Evolutionary conservation across 306 rosid species (phyloP).

Genomic region (Corylus avellana): DNA sequence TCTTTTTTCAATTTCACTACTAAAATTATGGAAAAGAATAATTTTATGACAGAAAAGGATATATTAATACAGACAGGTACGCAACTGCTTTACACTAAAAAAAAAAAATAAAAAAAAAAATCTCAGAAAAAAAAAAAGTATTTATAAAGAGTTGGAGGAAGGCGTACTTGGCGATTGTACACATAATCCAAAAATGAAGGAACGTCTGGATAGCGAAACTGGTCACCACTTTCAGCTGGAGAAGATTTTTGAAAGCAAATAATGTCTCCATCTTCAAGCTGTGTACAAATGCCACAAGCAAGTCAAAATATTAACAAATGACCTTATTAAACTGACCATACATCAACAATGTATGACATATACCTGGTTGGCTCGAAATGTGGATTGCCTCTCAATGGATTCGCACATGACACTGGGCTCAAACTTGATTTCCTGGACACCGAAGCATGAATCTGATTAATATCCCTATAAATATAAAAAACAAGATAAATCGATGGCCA

Average conservation of each 20-base stretch:
- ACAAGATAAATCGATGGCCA: background rate
- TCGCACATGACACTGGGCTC: constrained; percentile 98
- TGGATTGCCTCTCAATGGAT: constrained; percentile 80
- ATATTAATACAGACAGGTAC: background rate
- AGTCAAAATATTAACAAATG: constrained; percentile 8
- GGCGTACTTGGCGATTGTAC: constrained; percentile 84
- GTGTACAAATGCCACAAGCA: constrained; percentile 28
- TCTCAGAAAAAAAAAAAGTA: constrained; percentile 3
- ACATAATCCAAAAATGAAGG: constrained; percentile 94
- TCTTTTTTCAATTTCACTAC: background rate
- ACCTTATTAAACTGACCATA: constrained; percentile 6
- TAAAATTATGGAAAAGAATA: background rate
- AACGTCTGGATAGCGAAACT: constrained; percentile 76
- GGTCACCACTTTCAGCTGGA: constrained; percentile 50
- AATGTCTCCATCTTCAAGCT: constrained; percentile 98
- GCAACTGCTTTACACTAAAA: background rate
- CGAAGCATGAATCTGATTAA: constrained; percentile 5
- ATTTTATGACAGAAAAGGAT: background rate
- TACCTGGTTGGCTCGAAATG: constrained; percentile 94
- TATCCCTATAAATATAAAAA: constrained; percentile 5
- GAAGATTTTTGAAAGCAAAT: constrained; percentile 81
- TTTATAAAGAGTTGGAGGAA: constrained; percentile 9
- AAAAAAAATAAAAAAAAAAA: background rate
- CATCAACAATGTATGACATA: constrained; percentile 1
- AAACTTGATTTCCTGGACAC: constrained; percentile 86